A percentile compares a stretch with the other conserved stretches of the same genome.
Conservation (phyloP, 257 asterid species). For the Paraleonurus japonicus region DNA sequence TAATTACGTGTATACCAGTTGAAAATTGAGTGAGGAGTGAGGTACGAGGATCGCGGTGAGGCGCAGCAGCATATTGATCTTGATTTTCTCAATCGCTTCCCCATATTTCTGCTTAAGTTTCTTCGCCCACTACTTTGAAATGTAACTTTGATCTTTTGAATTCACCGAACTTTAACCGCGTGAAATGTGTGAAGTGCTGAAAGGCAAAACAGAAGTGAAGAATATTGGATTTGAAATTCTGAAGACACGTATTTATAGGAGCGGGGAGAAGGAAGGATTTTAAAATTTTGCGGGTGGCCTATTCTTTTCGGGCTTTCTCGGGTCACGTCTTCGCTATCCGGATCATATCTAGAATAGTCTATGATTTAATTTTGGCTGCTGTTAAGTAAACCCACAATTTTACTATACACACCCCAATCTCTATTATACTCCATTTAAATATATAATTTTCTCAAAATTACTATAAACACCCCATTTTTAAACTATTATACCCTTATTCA, state of each 20-base stretch:
- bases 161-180: slow-evolving; percentile 1
- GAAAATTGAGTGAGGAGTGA: slow-evolving; percentile 59
- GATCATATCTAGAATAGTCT: background rate
- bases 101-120: slow-evolving; percentile 46
- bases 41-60: slow-evolving; percentile 60
- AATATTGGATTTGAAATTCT: slow-evolving; percentile 20
- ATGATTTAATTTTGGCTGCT: too few relatives aligned
- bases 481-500: too few relatives aligned
- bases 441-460: too few relatives aligned
- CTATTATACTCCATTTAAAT: too few relatives aligned
- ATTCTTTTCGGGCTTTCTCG: background rate
- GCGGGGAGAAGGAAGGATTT: slow-evolving; percentile 36
- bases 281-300: slow-evolving; percentile 25
- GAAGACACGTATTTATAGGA: slow-evolving; percentile 32
- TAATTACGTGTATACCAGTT: slow-evolving; percentile 45
- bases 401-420: too few relatives aligned
- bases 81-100: slow-evolving; percentile 77
- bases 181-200: slow-evolving; percentile 30
- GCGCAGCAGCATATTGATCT: slow-evolving; percentile 72
- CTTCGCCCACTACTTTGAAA: background rate
- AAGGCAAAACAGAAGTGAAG: background rate
- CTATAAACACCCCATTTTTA: too few relatives aligned
- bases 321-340: background rate
- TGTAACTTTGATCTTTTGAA: background rate
- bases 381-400: too few relatives aligned